Evolutionary conservation across 2,329 filamentous ascomycete species (phyloP).

Genomic region (Domatiomyces globalis): DNA sequence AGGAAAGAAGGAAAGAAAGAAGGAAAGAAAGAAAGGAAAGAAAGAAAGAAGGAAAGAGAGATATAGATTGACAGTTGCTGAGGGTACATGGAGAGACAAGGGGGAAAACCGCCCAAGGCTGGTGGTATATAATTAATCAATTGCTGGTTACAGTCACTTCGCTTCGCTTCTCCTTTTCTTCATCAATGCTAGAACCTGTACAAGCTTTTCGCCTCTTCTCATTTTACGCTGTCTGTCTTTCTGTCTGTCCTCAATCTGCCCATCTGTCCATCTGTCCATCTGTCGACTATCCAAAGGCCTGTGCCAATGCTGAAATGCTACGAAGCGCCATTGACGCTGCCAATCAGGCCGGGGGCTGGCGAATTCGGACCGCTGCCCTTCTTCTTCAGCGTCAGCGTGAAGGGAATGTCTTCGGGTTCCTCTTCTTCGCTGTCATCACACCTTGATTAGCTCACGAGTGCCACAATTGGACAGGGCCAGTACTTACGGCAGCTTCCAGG

Average conservation of each 20-base stretch:
- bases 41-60: too few species aligned
- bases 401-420: conserved; percentile 65
- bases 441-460: neutral
- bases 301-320: neutral
- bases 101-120: too few species aligned
- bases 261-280: too few species aligned
- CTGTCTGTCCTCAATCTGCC: too few species aligned
- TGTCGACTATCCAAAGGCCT: neutral
- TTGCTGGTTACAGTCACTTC: neutral
- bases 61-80: too few species aligned
- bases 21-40: too few species aligned
- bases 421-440: conserved; percentile 61
- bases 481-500: conserved; percentile 95
- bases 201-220: neutral
- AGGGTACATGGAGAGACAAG: too few species aligned
- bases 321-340: conserved; percentile 8
- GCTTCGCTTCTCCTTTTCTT: too few species aligned
- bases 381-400: conserved; percentile 50
- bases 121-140: neutral
- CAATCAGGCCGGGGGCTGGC: conserved; percentile 15
- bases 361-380: conserved; percentile 22
- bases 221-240: neutral
- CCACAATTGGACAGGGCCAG: neutral
- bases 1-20: too few species aligned
- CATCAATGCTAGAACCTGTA: neutral